These are phyloP conservation scores for Cercospora nicotianae DNA, from an alignment of 2,329 filamentous ascomycete species.

Conservation along the genomic window DNA sequence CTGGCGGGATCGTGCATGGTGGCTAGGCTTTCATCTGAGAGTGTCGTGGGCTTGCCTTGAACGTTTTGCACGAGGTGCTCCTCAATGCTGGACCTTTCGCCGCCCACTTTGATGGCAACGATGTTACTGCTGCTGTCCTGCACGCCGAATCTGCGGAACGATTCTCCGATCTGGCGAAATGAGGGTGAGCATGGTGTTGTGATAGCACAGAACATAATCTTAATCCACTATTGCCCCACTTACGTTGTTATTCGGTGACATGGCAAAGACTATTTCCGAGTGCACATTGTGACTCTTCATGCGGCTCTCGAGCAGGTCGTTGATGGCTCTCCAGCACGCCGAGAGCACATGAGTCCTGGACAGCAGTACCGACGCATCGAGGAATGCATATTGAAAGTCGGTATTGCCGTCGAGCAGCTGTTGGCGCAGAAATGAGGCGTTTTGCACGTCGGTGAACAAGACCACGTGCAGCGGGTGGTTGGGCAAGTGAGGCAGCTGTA, in stretches of 20 bases:
- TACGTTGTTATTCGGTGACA: conserved; percentile 83
- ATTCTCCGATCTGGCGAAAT: conserved; percentile 74
- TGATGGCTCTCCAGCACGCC: conserved; percentile 75
- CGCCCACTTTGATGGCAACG: conserved; percentile 77
- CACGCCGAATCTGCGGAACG: conserved; percentile 86
- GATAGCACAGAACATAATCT: neutral
- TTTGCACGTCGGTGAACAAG: conserved; percentile 74
- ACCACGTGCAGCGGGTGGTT: conserved; percentile 68
- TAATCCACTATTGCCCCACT: conserved; percentile 23
- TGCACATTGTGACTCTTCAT: conserved; percentile 83
- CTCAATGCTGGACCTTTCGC: conserved; percentile 43
- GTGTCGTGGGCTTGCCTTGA: conserved; percentile 58
- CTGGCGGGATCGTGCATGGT: conserved; percentile 63
- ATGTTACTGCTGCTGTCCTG: conserved; percentile 67
- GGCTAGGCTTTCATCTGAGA: conserved; percentile 64
- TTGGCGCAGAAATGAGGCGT: conserved; percentile 73
- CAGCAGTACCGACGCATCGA: conserved; percentile 77
- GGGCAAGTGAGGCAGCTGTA: conserved; percentile 75
- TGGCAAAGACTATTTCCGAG: conserved; percentile 78
- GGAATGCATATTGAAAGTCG: conserved; percentile 88
- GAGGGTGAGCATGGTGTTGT: neutral
- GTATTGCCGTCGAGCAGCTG: conserved; percentile 83
- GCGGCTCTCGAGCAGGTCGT: conserved; percentile 59
- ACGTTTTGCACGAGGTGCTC: conserved; percentile 64
- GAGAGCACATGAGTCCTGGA: conserved; percentile 72